Conservation (phyloP, 257 asterid genomes). For the Galeopsis tetrahit region DNA sequence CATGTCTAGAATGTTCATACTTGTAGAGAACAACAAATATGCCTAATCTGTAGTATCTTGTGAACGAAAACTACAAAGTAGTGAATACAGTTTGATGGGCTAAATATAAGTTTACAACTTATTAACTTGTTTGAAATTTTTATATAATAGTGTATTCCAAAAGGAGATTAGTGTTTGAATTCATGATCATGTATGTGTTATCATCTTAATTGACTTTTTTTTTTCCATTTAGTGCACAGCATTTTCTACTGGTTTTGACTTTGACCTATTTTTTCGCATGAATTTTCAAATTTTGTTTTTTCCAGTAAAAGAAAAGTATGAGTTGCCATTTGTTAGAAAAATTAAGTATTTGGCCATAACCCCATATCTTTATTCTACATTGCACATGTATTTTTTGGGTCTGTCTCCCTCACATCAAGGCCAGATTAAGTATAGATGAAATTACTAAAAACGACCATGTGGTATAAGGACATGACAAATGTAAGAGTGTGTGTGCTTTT, state of each 20-base stretch:
- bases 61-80: neutral
- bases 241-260: neutral
- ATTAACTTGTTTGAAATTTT: conserved; percentile 12
- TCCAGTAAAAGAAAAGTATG: neutral
- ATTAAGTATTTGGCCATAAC: conserved; percentile 5
- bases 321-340: neutral
- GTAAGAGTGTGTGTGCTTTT: neutral
- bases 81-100: neutral
- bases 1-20: neutral
- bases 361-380: neutral
- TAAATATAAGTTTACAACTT: neutral
- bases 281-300: neutral
- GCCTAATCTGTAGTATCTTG: conserved; percentile 12
- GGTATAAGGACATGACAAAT: neutral
- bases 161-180: neutral
- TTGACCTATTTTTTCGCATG: neutral
- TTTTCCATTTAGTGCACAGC: neutral
- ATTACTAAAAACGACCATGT: neutral
- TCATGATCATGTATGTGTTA: neutral
- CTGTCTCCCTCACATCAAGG: neutral
- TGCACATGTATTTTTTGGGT: neutral
- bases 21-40: neutral
- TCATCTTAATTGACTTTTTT: neutral
- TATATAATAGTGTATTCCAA: neutral
- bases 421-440: neutral